Conservation (phyloP, 2,329 filamentous ascomycete species). For the Talaromyces sp. region DNA sequence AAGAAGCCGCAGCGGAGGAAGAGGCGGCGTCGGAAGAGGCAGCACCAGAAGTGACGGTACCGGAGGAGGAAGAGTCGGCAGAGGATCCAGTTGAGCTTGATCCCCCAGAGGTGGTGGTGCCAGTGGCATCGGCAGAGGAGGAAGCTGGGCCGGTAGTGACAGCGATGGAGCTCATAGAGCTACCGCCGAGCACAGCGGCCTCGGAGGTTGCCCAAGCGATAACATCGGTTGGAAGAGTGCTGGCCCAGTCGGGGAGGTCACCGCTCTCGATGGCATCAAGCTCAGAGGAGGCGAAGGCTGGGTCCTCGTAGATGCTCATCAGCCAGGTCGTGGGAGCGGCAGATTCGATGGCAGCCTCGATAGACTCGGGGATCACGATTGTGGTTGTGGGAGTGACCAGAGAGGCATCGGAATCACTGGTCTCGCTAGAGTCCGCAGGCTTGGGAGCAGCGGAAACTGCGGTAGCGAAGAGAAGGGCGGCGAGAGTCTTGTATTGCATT, state of each 20-base stretch:
- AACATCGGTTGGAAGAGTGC: constrained; percentile 16
- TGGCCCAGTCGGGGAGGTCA: constrained; percentile 22
- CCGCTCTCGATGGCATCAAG: constrained; percentile 16
- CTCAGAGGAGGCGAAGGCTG: constrained; percentile 14
- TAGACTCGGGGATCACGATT: constrained; percentile 17
- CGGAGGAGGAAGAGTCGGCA: background rate
- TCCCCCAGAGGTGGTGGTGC: background rate
- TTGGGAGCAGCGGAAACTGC: constrained; percentile 24
- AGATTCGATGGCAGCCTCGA: constrained; percentile 28
- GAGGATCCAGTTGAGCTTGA: constrained; percentile 1
- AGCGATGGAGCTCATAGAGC: background rate
- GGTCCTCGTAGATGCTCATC: constrained; percentile 19
- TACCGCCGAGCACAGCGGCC: constrained; percentile 7
- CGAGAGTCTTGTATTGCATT: constrained; percentile 31
- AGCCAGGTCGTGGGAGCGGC: constrained; percentile 25
- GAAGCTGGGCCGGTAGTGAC: background rate
- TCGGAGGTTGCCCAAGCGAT: constrained; percentile 17
- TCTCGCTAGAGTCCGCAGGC: constrained; percentile 3
- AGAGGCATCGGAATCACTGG: constrained; percentile 1
- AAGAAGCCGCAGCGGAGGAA: constrained; percentile 7
- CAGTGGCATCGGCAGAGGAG: background rate
- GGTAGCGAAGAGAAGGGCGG: constrained; percentile 25
- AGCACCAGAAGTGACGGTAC: constrained; percentile 3
- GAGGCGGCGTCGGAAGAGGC: constrained; percentile 1
- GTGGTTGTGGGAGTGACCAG: background rate